Evolutionary conservation across 2,329 filamentous ascomycete species (phyloP), one percentile per base, ranked within the genome.

Genomic region (Apiospora arundinis): DNA sequence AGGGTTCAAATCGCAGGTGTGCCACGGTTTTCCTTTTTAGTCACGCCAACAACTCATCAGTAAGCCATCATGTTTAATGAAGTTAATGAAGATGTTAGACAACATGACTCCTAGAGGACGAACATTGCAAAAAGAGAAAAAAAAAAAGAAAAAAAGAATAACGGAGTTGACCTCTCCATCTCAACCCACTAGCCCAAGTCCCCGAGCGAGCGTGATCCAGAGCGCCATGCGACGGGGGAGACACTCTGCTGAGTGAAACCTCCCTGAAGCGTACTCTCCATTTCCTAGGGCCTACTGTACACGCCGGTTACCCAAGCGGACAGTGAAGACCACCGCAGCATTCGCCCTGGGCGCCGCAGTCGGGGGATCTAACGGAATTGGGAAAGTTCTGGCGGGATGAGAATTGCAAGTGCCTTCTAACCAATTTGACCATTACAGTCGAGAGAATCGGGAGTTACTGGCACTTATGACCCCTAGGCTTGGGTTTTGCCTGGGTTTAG

Each of bases 241-340:
- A 90, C 85, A 81, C 90, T 91, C 88, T 92, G 90, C 90, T 90
- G 89, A 91, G 90, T 92, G 88, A 92, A 83, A 71, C 90, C 90
- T 91, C 90, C 87, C 90, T 92, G 86, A 90, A 91, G 90, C 78
- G 80, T 92, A 78, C 84, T 89, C 88, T 89, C 88, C 90, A 91
- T 88, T 89, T 88, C 90, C 91, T 88, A 92, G 82, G 89, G 85
- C 83, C 84, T 79, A 82, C 86, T 90, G 86, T 84, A 82, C 86
- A 92, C 90, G 88, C 86, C 85, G 87, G 90, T 87, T 92, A 81
- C 90, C 90, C 87, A 78, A 86, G 85, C 87, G 90, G 92, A 89
- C 91, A 88, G 86, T 83, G 81, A 82, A 71, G 78, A 71, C 85
- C 89, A 89, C 90, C 90, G 88, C 89, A 76, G 86, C 88, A 86